Conservation (phyloP, 2,329 filamentous ascomycete genomes). For the Fulvia fulva region DNA sequence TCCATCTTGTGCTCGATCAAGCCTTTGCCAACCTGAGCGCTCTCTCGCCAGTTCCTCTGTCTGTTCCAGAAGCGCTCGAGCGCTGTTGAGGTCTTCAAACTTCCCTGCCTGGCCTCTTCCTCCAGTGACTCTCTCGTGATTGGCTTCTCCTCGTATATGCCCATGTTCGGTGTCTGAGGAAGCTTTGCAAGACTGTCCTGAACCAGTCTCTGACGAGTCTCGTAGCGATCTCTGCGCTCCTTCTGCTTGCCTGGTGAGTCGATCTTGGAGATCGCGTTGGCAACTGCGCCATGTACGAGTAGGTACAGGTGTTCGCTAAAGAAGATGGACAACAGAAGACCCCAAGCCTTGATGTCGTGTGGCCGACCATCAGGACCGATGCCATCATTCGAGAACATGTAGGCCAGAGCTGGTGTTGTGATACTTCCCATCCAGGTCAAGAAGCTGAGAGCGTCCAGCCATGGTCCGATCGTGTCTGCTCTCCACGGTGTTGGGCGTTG, state of each 20-base stretch:
- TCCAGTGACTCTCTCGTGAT: constrained; percentile 64
- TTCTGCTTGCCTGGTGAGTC: constrained; percentile 84
- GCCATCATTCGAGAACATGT: constrained; percentile 72
- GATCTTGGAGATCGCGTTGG: constrained; percentile 69
- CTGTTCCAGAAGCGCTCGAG: constrained; percentile 52
- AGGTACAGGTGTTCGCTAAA: constrained; percentile 88
- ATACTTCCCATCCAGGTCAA: constrained; percentile 91
- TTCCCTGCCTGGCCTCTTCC: constrained; percentile 47
- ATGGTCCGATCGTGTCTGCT: constrained; percentile 90
- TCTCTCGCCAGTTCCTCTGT: constrained; percentile 49
- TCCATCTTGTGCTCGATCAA: constrained; percentile 45
- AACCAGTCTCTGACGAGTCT: constrained; percentile 74
- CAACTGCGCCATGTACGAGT: constrained; percentile 67
- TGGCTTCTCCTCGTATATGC: constrained; percentile 50
- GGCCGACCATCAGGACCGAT: constrained; percentile 64
- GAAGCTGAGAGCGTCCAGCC: constrained; percentile 80
- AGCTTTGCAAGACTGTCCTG: constrained; percentile 61
- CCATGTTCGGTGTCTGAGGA: constrained; percentile 47
- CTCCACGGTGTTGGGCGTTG: constrained; percentile 86
- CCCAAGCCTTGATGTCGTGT: constrained; percentile 71
- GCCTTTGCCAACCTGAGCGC: constrained; percentile 47
- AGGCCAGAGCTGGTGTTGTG: constrained; percentile 81
- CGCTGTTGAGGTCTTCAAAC: constrained; percentile 39
- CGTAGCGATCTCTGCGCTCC: constrained; percentile 75
- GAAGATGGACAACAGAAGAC: constrained; percentile 74